Evolutionary conservation across 1,284 basidiomycete genomes (phyloP).

Genomic region (Pascua guehoae): DNA sequence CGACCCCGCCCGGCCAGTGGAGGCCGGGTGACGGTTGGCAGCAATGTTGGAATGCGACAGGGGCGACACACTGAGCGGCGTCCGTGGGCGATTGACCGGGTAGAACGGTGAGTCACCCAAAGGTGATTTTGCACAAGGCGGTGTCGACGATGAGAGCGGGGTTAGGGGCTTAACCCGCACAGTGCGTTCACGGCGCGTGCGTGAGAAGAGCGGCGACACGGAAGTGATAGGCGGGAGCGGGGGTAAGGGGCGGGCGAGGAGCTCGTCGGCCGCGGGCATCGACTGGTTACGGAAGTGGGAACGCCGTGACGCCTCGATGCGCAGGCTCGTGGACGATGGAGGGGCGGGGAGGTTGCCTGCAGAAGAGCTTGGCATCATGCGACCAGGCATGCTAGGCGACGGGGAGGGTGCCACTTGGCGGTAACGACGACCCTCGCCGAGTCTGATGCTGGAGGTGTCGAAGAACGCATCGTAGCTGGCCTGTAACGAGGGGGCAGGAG

Average conservation of each 20-base stretch:
- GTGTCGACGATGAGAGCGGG: not conserved
- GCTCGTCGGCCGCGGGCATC: conserved; percentile 1
- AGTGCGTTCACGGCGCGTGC: not conserved
- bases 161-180: not conserved
- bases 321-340: not conserved
- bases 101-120: too few species aligned
- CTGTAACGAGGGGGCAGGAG: too few species aligned
- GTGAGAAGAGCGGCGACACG: not conserved
- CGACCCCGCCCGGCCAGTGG: not conserved
- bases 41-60: not conserved
- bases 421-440: too few species aligned
- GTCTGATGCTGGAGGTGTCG: too few species aligned
- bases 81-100: too few species aligned
- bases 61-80: too few species aligned
- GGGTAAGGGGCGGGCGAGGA: not conserved
- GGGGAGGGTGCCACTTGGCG: too few species aligned
- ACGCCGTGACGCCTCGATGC: not conserved
- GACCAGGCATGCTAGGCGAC: too few species aligned
- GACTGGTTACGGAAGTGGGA: not conserved
- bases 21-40: not conserved
- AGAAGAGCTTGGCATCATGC: too few species aligned
- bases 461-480: too few species aligned
- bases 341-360: too few species aligned
- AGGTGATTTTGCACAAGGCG: too few species aligned
- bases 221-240: not conserved